Base-by-base conservation (phyloP, 1,284 basidiomycete species). In the Fomes fomentarius region DNA sequence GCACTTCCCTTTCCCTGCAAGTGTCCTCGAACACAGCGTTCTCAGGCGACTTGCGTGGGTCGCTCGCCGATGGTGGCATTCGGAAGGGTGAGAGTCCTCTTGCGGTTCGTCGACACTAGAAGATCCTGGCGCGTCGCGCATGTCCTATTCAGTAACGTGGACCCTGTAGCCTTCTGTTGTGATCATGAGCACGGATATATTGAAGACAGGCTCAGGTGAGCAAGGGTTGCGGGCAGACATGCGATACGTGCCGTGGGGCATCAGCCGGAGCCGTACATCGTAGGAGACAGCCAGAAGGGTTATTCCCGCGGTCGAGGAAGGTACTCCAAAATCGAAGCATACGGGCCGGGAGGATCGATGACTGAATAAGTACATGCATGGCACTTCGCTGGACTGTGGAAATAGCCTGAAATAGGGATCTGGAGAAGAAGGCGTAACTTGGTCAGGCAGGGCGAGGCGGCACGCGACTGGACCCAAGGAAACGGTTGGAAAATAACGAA, bases 171-270 rank as follows among this genome's bases (percentile, higher is more conserved):
- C 37, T 48, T 52, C 54, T 38, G n/a, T n/a, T n/a, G 26, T 45
- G 56, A 49, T 61, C 54, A 58, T 61, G 56, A 47, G 56, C 59
- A 44, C 44, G 12, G 37, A 43, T 51, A 41, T 25, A 39, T 41
- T n/a, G 19, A 42, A 31, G n/a, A 34, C 46, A 43, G 42, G 45
- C 56, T 44, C 48, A 51, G 30, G 30, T 51, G 50, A 37, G 24
- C 56, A 52, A 28, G 39, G 52, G 28, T 17, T 25, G 34, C 17
- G 43, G 50, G 19, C 33, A 37, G 38, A 42, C 43, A 46, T 24
- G 55, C 46, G 51, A 52, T 43, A 45, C 24, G 47, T 57, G 59
- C 53, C 54, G 46, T 45, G 47, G 53, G 50, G 39, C 21, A 42
- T 37, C 52, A 39, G 6, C 40, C 37, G 37, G 47, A 40, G 52